Conservation (phyloP, 768 basidiomycete genomes). For the Cystofilobasidium bisporidii region DNA sequence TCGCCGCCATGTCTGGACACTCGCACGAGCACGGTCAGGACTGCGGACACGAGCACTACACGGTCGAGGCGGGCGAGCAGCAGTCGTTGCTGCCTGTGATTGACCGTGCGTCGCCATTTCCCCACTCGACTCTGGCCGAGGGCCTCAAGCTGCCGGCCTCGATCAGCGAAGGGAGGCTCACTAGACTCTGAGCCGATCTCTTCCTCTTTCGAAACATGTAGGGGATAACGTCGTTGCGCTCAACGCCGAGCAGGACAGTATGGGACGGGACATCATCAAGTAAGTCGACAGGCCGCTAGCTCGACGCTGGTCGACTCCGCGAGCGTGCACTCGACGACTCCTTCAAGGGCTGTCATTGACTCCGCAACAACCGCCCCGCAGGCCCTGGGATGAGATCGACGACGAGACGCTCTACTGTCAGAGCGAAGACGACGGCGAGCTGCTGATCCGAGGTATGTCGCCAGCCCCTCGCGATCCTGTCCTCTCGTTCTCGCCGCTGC, state of each 20-base stretch:
- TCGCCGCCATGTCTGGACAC: conserved; percentile 10
- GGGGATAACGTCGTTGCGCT: conserved; percentile 24
- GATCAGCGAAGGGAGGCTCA: no score
- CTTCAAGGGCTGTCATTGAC: background rate
- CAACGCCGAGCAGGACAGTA: conserved; percentile 20
- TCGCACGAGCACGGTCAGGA: conserved; percentile 17
- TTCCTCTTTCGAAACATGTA: no score
- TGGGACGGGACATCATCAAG: conserved; percentile 27
- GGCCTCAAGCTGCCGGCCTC: no score
- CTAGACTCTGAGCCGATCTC: no score
- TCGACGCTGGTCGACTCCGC: no score
- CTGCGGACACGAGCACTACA: conserved; percentile 19
- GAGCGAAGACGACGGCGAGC: conserved; percentile 25
- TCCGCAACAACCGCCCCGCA: background rate
- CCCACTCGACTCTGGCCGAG: no score
- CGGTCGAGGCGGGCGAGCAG: conserved; percentile 11
- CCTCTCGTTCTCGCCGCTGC: background rate
- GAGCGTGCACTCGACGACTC: background rate
- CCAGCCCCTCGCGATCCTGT: no score
- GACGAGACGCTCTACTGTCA: conserved; percentile 26
- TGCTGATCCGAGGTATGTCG: conserved; percentile 22
- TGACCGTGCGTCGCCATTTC: conserved; percentile 22
- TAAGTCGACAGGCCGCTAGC: background rate
- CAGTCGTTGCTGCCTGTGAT: conserved; percentile 13
- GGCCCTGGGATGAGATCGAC: conserved; percentile 14